Evolutionary conservation across 768 basidiomycete genomes (phyloP).

Genomic region (Kwoniella botswanensis): DNA sequence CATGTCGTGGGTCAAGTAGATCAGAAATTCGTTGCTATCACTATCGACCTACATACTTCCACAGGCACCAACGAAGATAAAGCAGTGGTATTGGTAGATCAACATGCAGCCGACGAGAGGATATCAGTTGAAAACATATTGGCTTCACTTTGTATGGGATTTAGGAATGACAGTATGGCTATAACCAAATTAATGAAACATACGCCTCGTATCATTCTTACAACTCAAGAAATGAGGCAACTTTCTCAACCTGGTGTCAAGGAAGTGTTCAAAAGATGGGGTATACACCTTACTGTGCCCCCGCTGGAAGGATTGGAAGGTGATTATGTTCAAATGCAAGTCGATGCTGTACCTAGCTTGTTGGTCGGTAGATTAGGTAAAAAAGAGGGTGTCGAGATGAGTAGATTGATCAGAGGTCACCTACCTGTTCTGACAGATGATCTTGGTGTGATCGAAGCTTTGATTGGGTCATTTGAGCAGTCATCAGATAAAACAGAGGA

Average conservation of each 20-base stretch:
- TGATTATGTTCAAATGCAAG: constrained; percentile 28
- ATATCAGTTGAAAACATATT: constrained; percentile 85
- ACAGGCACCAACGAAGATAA: constrained; percentile 1
- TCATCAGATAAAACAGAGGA: neutral
- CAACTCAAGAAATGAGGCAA: constrained; percentile 67
- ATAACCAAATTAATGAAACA: constrained; percentile 60
- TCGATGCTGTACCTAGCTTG: constrained; percentile 39
- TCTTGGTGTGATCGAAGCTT: constrained; percentile 34
- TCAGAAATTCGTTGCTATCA: constrained; percentile 84
- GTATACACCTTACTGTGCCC: constrained; percentile 37
- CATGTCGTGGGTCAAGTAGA: constrained; percentile 83
- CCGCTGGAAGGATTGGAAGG: constrained; percentile 1
- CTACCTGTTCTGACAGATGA: constrained; percentile 68
- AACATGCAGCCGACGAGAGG: constrained; percentile 98
- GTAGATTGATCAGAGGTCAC: constrained; percentile 74
- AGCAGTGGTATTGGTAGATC: constrained; percentile 80
- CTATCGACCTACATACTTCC: constrained; percentile 21
- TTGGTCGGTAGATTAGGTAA: constrained; percentile 49
- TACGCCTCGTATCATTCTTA: constrained; percentile 69
- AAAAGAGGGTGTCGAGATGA: constrained; percentile 68
- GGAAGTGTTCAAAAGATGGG: constrained; percentile 49
- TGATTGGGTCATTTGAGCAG: constrained; percentile 10
- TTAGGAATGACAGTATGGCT: constrained; percentile 59
- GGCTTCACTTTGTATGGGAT: constrained; percentile 73
- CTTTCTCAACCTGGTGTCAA: constrained; percentile 56